A percentile compares a stretch with the other conserved stretches of the same genome.
These are phyloP conservation scores for Entomortierella chlamydospora DNA, from an alignment of 192 early-diverging fungal genomes.

Conservation along the genomic window DNA sequence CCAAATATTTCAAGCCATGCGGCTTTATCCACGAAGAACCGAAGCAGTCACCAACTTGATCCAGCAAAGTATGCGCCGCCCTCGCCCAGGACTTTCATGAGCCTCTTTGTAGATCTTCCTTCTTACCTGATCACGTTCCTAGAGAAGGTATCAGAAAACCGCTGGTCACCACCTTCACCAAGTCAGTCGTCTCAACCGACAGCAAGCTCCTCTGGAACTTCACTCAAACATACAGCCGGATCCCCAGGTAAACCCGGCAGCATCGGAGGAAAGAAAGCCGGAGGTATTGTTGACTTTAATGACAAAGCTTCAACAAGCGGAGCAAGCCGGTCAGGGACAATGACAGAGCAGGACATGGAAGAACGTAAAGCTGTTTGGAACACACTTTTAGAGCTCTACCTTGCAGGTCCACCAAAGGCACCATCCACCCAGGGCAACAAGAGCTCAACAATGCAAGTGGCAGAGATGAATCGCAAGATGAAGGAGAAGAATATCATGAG, in stretches of 20 bases:
- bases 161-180: slow-evolving; percentile 65
- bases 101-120: slow-evolving; percentile 88
- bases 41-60: slow-evolving; percentile 19
- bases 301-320: slow-evolving; percentile 47
- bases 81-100: slow-evolving; percentile 81
- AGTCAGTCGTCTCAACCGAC: slow-evolving; percentile 10
- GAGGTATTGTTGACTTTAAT: slow-evolving; percentile 4
- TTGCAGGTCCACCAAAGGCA: slow-evolving; percentile 43
- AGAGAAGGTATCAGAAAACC: slow-evolving; percentile 83
- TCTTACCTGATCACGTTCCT: slow-evolving; percentile 85
- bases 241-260: slow-evolving; percentile 2
- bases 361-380: slow-evolving; percentile 89
- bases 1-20: slow-evolving; percentile 9
- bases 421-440: slow-evolving; percentile 10
- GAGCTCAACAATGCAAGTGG: slow-evolving; percentile 31
- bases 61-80: slow-evolving; percentile 58
- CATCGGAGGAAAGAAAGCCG: slow-evolving; percentile 10
- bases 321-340: slow-evolving; percentile 8
- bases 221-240: slow-evolving; percentile 16
- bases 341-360: slow-evolving; percentile 56
- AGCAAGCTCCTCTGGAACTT: slow-evolving; percentile 19
- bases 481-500: slow-evolving; percentile 50
- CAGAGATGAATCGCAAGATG: slow-evolving; percentile 48
- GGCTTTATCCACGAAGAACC: slow-evolving; percentile 21
- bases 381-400: slow-evolving; percentile 91